These are phyloP conservation scores for Psilocybe tampanensis DNA, from an alignment of 768 basidiomycete genomes.

Conservation along the genomic window DNA sequence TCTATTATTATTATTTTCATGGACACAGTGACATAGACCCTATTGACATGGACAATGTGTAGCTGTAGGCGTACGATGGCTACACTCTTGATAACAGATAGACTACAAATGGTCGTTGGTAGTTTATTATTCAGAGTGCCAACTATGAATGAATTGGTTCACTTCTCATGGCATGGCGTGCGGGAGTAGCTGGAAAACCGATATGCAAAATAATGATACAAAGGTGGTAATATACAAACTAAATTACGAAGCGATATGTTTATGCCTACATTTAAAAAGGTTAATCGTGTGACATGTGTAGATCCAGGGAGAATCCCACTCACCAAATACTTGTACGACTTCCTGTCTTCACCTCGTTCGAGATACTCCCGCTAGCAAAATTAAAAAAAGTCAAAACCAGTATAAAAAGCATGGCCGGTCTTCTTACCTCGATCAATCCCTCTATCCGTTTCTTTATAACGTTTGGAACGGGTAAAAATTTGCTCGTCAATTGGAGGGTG, in stretches of 20 bases:
- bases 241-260: background rate
- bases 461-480: conserved; percentile 86
- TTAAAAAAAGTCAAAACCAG: background rate
- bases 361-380: conserved; percentile 83
- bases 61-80: background rate
- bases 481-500: conserved; percentile 77
- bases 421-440: conserved; percentile 83
- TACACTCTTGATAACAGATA: background rate
- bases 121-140: background rate
- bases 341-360: conserved; percentile 85
- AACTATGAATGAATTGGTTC: background rate
- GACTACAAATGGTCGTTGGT: background rate
- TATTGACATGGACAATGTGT: background rate
- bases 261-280: conserved; percentile 4
- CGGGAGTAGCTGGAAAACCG: background rate
- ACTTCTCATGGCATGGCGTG: too few relatives aligned
- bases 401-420: background rate
- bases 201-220: conserved; percentile 1
- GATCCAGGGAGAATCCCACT: background rate
- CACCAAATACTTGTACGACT: conserved; percentile 66
- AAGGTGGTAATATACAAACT: background rate
- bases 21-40: background rate
- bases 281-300: too few relatives aligned
- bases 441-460: conserved; percentile 95
- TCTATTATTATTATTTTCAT: background rate